Evolutionary conservation across 2,329 filamentous ascomycete species (phyloP).

Genomic region (Penicillium sp.): DNA sequence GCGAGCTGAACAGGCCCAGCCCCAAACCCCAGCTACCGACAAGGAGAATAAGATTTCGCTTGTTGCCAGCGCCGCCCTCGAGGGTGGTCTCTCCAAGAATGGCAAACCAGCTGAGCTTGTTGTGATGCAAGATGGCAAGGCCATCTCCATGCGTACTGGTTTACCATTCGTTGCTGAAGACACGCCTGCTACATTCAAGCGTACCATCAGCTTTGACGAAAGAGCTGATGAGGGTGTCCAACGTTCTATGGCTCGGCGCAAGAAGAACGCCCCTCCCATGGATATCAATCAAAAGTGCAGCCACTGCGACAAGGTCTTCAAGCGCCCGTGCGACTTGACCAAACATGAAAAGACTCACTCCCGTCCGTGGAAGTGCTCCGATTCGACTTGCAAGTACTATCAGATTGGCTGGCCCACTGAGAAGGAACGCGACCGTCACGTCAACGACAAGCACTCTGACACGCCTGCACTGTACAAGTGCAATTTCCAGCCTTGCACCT

Average conservation of each 20-base stretch:
- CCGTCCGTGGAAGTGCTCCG: slow-evolving; percentile 89
- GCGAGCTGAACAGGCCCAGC: slow-evolving; percentile 63
- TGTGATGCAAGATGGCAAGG: slow-evolving; percentile 70
- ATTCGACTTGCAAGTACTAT: slow-evolving; percentile 83
- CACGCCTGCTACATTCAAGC: slow-evolving; percentile 50
- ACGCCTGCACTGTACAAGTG: slow-evolving; percentile 82
- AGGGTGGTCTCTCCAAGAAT: slow-evolving; percentile 78
- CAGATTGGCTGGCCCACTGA: slow-evolving; percentile 92
- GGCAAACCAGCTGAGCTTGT: slow-evolving; percentile 83
- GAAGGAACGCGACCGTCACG: slow-evolving; percentile 93
- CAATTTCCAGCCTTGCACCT: slow-evolving; percentile 78
- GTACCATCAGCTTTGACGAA: slow-evolving; percentile 50
- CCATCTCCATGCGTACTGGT: slow-evolving; percentile 74
- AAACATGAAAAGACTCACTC: slow-evolving; percentile 99
- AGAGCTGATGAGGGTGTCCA: slow-evolving; percentile 76
- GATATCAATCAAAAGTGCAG: slow-evolving; percentile 79
- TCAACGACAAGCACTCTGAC: slow-evolving; percentile 91
- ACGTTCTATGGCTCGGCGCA: slow-evolving; percentile 92
- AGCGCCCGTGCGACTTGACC: slow-evolving; percentile 92
- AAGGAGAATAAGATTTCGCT: slow-evolving; percentile 3
- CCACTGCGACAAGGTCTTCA: slow-evolving; percentile 90
- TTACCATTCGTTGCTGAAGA: slow-evolving; percentile 55
- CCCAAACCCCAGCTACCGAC: slow-evolving; percentile 22
- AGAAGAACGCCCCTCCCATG: slow-evolving; percentile 86
- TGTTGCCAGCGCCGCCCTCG: slow-evolving; percentile 68